Percentiles rank a stretch among this genome's conserved stretches.
Evolutionary conservation across 805 yeast species (phyloP).

Genomic region (Kuraishia molischiana): DNA sequence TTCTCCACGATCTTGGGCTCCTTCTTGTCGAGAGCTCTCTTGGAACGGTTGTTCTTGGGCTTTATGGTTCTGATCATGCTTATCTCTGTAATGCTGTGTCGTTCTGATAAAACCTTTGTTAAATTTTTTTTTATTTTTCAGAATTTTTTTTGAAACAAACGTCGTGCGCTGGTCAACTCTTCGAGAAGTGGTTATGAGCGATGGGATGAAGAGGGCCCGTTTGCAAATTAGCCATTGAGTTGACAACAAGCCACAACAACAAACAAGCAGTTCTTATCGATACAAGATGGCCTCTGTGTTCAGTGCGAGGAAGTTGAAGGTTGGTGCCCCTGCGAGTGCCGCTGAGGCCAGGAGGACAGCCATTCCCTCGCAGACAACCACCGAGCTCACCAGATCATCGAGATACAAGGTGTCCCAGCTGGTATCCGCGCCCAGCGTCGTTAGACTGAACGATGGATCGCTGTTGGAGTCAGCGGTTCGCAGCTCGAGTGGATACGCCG

Average conservation of each 20-base stretch:
- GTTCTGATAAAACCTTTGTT: no score
- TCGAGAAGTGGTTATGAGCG: no score
- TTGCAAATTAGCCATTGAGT: no score
- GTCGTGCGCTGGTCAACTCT: no score
- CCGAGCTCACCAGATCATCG: conserved; percentile 1
- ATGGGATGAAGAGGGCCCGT: no score
- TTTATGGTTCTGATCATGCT: conserved; percentile 43
- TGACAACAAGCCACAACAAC: no score
- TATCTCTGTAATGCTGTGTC: no score
- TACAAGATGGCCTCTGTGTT: conserved; percentile 9
- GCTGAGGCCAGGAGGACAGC: neutral
- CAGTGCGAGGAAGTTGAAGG: conserved; percentile 11
- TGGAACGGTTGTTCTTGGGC: conserved; percentile 93
- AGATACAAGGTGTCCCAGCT: conserved; percentile 1
- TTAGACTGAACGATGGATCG: conserved; percentile 10
- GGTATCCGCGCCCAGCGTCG: conserved; percentile 3
- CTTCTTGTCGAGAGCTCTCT: conserved; percentile 83
- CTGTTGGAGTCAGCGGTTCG: conserved; percentile 17
- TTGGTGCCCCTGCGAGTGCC: neutral
- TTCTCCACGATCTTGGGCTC: conserved; percentile 88
- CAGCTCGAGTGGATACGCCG: conserved; percentile 16
- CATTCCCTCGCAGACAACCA: neutral
- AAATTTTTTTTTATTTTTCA: no score
- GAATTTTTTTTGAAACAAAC: no score
- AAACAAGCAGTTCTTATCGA: no score